Evolutionary conservation across 257 asterid genomes (phyloP).

Genomic region (Scutellaria barbata): DNA sequence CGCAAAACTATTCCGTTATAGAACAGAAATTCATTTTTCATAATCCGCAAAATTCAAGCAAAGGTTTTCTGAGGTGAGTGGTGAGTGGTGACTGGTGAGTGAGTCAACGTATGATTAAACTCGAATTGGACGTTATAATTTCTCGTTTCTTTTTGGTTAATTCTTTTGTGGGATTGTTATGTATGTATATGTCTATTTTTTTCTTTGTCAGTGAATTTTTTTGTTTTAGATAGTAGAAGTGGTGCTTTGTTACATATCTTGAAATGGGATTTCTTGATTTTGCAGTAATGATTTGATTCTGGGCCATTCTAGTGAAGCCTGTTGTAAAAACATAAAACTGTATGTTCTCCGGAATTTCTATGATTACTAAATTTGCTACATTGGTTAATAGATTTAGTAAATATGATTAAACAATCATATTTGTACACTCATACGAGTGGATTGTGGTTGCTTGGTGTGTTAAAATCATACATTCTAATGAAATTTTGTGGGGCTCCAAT

Average conservation of each 20-base stretch:
- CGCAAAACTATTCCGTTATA: background rate
- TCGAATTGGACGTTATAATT: background rate
- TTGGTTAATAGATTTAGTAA: background rate
- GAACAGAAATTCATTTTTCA: background rate
- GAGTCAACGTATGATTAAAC: conserved; percentile 25
- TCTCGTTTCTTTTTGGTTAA: conserved; percentile 7
- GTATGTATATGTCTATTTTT: background rate
- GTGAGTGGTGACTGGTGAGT: conserved; percentile 17
- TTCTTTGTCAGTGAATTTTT: background rate
- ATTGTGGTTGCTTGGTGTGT: background rate
- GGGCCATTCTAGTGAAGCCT: conserved; percentile 13
- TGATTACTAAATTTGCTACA: background rate
- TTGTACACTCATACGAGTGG: background rate
- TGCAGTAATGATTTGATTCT: background rate
- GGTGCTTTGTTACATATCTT: conserved; percentile 14
- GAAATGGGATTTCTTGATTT: conserved; percentile 8
- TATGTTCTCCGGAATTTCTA: background rate
- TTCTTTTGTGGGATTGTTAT: conserved; percentile 9
- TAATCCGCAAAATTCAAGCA: conserved; percentile 9
- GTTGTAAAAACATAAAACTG: background rate
- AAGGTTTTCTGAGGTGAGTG: conserved; percentile 20
- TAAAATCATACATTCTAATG: background rate
- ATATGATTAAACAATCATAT: background rate
- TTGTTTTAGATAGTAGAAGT: background rate
- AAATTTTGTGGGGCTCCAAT: background rate